phyloP scores from a whole-genome alignment of 352 stramenopile species.

The Globisporangium takayamanum region DNA sequence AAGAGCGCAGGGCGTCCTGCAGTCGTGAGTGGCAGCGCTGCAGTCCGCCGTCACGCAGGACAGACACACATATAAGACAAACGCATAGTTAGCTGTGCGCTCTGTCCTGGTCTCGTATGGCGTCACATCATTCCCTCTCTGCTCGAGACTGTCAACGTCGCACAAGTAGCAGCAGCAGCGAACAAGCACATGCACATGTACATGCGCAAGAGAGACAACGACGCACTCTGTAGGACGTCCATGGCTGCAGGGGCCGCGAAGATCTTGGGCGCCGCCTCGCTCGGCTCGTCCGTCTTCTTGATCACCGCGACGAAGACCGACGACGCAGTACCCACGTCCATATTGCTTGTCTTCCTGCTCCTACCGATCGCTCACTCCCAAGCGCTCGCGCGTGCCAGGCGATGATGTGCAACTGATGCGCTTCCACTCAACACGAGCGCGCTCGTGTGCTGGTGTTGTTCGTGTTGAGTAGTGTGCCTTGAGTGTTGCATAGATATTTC shows the following conservation, averaged over 20 bases:
- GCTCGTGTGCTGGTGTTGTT: too few relatives aligned
- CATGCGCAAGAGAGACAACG: not conserved
- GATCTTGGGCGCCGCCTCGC: slow-evolving; percentile 9
- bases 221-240: slow-evolving; percentile 63
- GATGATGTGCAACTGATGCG: too few relatives aligned
- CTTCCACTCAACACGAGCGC: too few relatives aligned
- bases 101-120: too few relatives aligned
- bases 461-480: too few relatives aligned
- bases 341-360: not conserved
- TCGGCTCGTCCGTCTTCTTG: slow-evolving; percentile 15
- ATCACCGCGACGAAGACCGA: not conserved
- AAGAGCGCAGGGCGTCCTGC: slow-evolving; percentile 70
- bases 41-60: not conserved
- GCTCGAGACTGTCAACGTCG: not conserved
- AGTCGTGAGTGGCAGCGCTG: slow-evolving; percentile 64
- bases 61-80: not conserved
- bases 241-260: slow-evolving; percentile 32
- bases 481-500: too few relatives aligned
- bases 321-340: slow-evolving; percentile 3
- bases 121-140: not conserved
- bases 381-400: too few relatives aligned
- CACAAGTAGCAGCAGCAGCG: not conserved
- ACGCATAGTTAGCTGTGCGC: not conserved
- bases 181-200: not conserved
- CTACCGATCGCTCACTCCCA: too few relatives aligned